Base-by-base conservation (phyloP, 1,284 basidiomycete genomes). In the Apiotrichum sp. region DNA sequence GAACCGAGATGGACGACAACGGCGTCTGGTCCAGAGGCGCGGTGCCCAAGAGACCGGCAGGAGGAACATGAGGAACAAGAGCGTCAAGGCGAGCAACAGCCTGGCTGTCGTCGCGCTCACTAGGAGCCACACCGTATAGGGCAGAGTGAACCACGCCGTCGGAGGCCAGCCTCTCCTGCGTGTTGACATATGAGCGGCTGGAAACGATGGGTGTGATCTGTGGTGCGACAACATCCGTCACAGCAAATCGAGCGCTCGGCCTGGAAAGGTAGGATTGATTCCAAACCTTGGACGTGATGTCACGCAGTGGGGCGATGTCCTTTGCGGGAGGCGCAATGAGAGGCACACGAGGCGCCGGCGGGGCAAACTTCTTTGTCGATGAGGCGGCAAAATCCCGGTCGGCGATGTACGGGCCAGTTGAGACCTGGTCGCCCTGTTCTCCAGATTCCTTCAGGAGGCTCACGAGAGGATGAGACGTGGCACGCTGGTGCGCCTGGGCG, bases 1-100 rank as follows among this genome's bases (percentile, higher is more conserved):
- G 96, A 33, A 98, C 88, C 63, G 88, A 86, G 87, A 98, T 93
- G 40, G 84, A 83, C 11, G 92, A 85, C 55, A 83, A 77, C 2
- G 93, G 93, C 11, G 92, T 77, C 71, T 98, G 92, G 64, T 88
- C 82, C 4, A 73, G 66, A 7, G 87, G 80, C 3, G 93, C 90
- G 39, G 74, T 76, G 33, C 79, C 80, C 52, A 95, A 69, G 38
- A 98, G 76, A 40, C 96, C 96, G 2, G 75, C 69, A 2, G 85
- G 81, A 6, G 80, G 80, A 32, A 93, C 72, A 38, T 81, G 81
- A 45, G 88, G 87, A 42, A 88, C 70, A 34, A 81, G 73, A 13
- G 70, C 62, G 31, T 81, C 73, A 64, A 85, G 86, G 14, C 70
- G 70, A 14, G 74, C 72, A 48, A 82, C 83, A 10, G 84, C 82